Base-by-base conservation (phyloP, 345 rosid genomes). In the Kandelia obovata region DNA sequence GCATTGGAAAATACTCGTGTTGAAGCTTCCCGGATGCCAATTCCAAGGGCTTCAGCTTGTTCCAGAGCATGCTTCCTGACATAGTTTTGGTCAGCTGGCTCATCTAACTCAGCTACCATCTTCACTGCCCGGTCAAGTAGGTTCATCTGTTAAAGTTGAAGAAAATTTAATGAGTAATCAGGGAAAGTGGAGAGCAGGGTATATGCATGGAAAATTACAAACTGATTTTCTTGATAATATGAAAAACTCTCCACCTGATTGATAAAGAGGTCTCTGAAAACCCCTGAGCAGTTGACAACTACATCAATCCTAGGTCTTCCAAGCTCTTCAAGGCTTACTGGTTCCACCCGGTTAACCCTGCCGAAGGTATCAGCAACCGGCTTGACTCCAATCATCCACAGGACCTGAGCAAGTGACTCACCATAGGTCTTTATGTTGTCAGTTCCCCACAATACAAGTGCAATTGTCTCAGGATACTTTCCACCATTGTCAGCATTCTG, bases 291-390 rank as follows among this genome's bases (percentile, higher is more conserved):
- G 78, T 95, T 95, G 56, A 95, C 97, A 23, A 95, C 97, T 5
- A 95, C 99, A 70, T 95, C 99, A 37, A 95, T 92, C 83, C 97
- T 90, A 11, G 99, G 97, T 83, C 99, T 92, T 64, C 99, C 96
- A 39, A 95, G 96, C 73, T 92, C 99, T 75, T 92, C 99, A 34
- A 95, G 88, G 79, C 96, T 86, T 55, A 95, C 93, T 9, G 89
- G 75, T 74, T 95, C 99, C 0, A 95, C 97, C 15, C 93, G 85
- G 77, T 95, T 95, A 69, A 95, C 99, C 68, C 97, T 83, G 30
- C 97, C 99, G 69, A 95, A 82, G 61, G 93, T 82, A 78, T 95
- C 99, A 47, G 99, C 88, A 13, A 95, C 68, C 1, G 99, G 99
- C 65, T 72, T 87, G 25, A 89, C 99, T 1, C 99, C 99, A 69